These are phyloP conservation scores for Naganishia sp. DNA, from an alignment of 1,284 basidiomycete species.

Conservation along the genomic window DNA sequence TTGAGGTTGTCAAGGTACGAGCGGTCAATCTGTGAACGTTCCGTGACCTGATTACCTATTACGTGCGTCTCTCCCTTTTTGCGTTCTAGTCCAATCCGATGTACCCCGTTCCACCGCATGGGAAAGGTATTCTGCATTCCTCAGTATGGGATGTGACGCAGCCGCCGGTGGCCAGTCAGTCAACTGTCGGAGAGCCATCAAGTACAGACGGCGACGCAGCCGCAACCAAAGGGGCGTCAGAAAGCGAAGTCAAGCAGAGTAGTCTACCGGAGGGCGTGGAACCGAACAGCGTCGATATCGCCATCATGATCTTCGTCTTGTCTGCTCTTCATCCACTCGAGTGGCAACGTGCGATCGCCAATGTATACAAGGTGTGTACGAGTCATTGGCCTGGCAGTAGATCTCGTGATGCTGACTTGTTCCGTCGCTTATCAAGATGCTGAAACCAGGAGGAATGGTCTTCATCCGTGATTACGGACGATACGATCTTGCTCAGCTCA, in stretches of 20 bases:
- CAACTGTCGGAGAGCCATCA: slow-evolving; percentile 16
- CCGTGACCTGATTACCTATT: no score
- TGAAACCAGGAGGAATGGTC: slow-evolving; percentile 84
- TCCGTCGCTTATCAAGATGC: slow-evolving; percentile 54
- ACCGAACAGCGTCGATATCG: slow-evolving; percentile 74
- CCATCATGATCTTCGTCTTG: slow-evolving; percentile 92
- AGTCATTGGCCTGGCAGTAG: not conserved
- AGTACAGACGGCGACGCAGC: slow-evolving; percentile 3
- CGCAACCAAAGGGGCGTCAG: not conserved
- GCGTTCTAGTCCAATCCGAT: slow-evolving; percentile 63
- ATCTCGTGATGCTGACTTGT: no score
- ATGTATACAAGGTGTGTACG: slow-evolving; percentile 68
- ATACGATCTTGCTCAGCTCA: slow-evolving; percentile 87
- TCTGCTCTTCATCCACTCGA: slow-evolving; percentile 92
- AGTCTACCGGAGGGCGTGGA: slow-evolving; percentile 66
- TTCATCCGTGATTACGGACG: slow-evolving; percentile 93
- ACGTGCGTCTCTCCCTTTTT: not conserved
- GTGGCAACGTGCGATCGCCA: slow-evolving; percentile 82
- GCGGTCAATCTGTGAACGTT: not conserved
- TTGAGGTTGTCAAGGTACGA: slow-evolving; percentile 81
- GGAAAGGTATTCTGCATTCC: slow-evolving; percentile 66
- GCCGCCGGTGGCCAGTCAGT: slow-evolving; percentile 39
- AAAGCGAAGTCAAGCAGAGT: slow-evolving; percentile 36
- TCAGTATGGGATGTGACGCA: slow-evolving; percentile 90
- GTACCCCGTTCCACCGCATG: slow-evolving; percentile 68